Conservation (phyloP, 2,329 filamentous ascomycete species). For the Aspergillus niger region DNA sequence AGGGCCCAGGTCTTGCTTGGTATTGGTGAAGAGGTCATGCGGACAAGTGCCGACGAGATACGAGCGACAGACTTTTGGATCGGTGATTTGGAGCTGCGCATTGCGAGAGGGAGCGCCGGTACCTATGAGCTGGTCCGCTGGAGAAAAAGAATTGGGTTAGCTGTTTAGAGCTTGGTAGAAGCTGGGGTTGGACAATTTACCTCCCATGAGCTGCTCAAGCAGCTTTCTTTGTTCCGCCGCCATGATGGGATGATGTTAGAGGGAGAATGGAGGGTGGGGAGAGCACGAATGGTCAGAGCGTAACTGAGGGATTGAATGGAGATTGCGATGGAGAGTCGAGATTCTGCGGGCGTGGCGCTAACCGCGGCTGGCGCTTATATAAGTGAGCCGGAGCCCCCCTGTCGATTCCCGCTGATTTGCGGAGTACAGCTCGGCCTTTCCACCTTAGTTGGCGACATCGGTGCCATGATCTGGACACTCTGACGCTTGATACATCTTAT, state of each 20-base stretch:
- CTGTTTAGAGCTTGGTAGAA: slow-evolving; percentile 12
- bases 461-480: background rate
- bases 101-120: slow-evolving; percentile 71
- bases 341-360: slow-evolving; percentile 30
- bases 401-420: slow-evolving; percentile 6
- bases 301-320: slow-evolving; percentile 7
- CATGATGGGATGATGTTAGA: slow-evolving; percentile 56
- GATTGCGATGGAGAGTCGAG: slow-evolving; percentile 10
- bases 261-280: background rate
- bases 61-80: slow-evolving; percentile 91
- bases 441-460: background rate
- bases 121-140: slow-evolving; percentile 72
- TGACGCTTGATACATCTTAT: background rate
- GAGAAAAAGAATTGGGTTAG: slow-evolving; percentile 29
- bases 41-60: slow-evolving; percentile 93
- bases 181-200: slow-evolving; percentile 28
- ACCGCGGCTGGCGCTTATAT: slow-evolving; percentile 26
- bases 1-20: slow-evolving; percentile 91
- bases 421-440: background rate
- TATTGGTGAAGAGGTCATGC: slow-evolving; percentile 99
- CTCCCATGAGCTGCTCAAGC: slow-evolving; percentile 85
- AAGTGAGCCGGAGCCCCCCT: slow-evolving; percentile 5
- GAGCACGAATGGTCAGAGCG: slow-evolving; percentile 1
- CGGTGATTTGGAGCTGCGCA: slow-evolving; percentile 81
- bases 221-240: slow-evolving; percentile 97